These are phyloP conservation scores for Salix purpurea DNA, from an alignment of 345 rosid genomes.

Conservation along the genomic window DNA sequence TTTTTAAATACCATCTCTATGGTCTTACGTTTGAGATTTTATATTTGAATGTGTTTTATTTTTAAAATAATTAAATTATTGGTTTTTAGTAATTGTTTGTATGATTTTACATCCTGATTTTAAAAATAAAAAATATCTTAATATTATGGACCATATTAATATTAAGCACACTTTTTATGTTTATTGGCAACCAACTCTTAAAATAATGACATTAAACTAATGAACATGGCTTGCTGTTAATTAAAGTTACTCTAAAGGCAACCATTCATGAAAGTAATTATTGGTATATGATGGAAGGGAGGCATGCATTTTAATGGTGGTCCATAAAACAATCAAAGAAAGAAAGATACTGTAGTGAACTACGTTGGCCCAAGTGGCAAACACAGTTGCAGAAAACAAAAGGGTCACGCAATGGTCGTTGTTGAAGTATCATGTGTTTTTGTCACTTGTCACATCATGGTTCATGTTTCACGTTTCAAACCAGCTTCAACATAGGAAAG, in stretches of 20 bases:
- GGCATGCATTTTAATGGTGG: background rate
- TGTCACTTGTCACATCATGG: conserved; percentile 11
- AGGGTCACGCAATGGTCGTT: background rate
- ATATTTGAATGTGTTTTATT: no score
- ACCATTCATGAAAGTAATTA: background rate
- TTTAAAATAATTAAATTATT: no score
- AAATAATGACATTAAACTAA: background rate
- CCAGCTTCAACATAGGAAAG: conserved; percentile 3
- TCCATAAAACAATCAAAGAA: background rate
- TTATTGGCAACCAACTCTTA: no score
- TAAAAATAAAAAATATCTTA: no score
- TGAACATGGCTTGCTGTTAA: background rate
- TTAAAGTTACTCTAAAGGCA: background rate
- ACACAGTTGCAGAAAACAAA: background rate
- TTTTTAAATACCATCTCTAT: background rate
- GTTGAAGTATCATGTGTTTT: background rate
- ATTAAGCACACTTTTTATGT: no score
- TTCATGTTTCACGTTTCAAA: conserved; percentile 9
- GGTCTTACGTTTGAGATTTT: no score
- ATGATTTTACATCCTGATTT: no score
- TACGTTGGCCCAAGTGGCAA: background rate
- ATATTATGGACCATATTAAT: no score
- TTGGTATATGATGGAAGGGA: background rate
- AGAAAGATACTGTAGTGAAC: background rate
- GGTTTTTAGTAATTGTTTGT: no score